Base-by-base conservation (phyloP, 495 filamentous ascomycete species). In the Neurospora discreta region DNA sequence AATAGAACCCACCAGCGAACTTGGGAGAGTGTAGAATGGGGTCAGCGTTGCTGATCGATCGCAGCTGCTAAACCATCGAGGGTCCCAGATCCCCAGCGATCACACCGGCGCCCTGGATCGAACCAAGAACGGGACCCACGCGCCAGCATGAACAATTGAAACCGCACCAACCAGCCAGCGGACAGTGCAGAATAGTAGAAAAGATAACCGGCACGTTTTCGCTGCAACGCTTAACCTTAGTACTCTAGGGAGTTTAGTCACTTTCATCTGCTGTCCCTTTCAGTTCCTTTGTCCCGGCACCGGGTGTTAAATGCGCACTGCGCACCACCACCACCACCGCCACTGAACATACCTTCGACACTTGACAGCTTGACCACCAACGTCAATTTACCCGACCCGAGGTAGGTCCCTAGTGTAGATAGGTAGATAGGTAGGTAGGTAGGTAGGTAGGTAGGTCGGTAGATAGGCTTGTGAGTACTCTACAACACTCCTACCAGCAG, bases 51-150 rank as follows among this genome's bases (percentile, higher is more conserved):
- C 30, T 33, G 52, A 33, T 26, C 69, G 68, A 69, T 71, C 52
- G 52, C 52, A 18, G 70, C 65, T 26, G 70, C 52, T n/a, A 70
- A 41, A 73, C 5, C 39, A 23, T 68, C 39, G 46, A 38, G 15
- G 39, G 52, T 16, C 68, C 71, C 52, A 65, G 52, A 65, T 65
- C 52, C 23, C 6, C 15, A 65, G 52, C 52, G 52, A 65, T 65
- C 52, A 23, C 52, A 65, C 23, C 52, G 23, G 52, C 23, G 52
- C 13, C 52, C n/a, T 26, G 52, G 71, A 72, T 72, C 71, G 71
- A 72, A 41, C 71, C 71, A 72, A 72, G 30, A 72, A 69, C 67
- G 33, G 40, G 38, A 46, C 67, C 71, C 71, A 72, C 71, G 65
- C 71, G 44, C 52, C 52, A 30, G 52, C 52, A 60, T 30, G 23